A percentile compares a stretch with the other conserved stretches of the same genome.
Conservation (phyloP, 352 stramenopile genomes). For the Globisporangium echinulatum region DNA sequence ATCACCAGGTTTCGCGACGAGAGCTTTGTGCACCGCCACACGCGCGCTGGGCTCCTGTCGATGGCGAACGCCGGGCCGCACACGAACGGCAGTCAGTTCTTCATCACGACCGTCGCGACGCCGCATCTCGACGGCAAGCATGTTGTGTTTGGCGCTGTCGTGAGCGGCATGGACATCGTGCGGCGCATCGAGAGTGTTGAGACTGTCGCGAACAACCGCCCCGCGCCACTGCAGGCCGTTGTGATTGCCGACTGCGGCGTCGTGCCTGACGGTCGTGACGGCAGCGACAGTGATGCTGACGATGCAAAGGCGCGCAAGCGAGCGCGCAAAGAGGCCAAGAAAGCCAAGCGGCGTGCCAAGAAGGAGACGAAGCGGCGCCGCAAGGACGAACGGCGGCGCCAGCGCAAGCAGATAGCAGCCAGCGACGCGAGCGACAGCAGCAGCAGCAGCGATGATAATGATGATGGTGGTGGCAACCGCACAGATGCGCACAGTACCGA, state of each 20-base stretch:
- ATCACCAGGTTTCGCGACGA: conserved; percentile 85
- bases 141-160: conserved; percentile 98
- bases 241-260: conserved; percentile 95
- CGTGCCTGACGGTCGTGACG: conserved; percentile 14
- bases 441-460: background rate
- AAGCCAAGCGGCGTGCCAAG: conserved; percentile 27
- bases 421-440: conserved; percentile 1
- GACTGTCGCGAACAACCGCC: conserved; percentile 76
- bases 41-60: conserved; percentile 88
- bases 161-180: conserved; percentile 62
- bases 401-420: background rate
- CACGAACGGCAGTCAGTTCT: conserved; percentile 82
- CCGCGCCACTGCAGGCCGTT: conserved; percentile 74
- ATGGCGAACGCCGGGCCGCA: conserved; percentile 91
- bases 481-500: background rate
- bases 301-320: conserved; percentile 4
- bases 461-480: background rate
- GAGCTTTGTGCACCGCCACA: conserved; percentile 93
- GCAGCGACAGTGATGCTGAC: conserved; percentile 2
- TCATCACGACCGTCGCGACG: conserved; percentile 81
- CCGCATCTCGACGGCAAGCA: conserved; percentile 98
- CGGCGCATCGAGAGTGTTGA: conserved; percentile 90
- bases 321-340: conserved; percentile 18
- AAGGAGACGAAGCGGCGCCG: conserved; percentile 26
- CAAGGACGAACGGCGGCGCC: conserved; percentile 14